phyloP scores from a whole-genome alignment of 495 filamentous ascomycete genomes.

The Talaromyces nanjingensis region DNA sequence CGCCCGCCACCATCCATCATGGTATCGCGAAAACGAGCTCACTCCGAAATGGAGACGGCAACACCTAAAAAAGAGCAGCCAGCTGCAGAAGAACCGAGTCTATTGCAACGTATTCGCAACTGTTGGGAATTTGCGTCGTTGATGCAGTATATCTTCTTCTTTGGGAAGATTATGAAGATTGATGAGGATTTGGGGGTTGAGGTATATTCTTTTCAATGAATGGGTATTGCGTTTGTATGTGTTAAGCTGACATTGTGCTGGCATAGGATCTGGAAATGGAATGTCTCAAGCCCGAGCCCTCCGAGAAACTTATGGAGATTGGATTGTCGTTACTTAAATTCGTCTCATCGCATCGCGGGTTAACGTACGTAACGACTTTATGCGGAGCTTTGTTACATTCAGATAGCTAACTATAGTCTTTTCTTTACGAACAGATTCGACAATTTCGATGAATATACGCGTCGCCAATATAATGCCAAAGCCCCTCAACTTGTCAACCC shows the following conservation, averaged over 20 bases:
- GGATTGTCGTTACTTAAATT: slow-evolving; percentile 86
- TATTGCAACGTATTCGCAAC: slow-evolving; percentile 68
- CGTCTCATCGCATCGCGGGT: slow-evolving; percentile 85
- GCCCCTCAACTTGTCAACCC: slow-evolving; percentile 70
- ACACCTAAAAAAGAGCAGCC: slow-evolving; percentile 28
- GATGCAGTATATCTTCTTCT: slow-evolving; percentile 86
- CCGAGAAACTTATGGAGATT: slow-evolving; percentile 68
- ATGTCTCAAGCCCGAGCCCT: slow-evolving; percentile 69
- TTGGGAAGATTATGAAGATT: slow-evolving; percentile 82
- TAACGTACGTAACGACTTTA: slow-evolving; percentile 57
- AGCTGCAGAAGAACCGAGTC: slow-evolving; percentile 37
- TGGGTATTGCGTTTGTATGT: not conserved
- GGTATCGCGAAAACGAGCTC: slow-evolving; percentile 62
- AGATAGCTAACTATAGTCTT: slow-evolving; percentile 1
- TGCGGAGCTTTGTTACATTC: not conserved
- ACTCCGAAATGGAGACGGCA: slow-evolving; percentile 54
- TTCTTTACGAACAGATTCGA: slow-evolving; percentile 52
- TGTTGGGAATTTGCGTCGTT: slow-evolving; percentile 95
- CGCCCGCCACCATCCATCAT: slow-evolving; percentile 30
- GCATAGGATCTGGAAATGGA: slow-evolving; percentile 80
- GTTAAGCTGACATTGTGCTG: not conserved
- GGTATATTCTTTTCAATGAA: slow-evolving; percentile 43
- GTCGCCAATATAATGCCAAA: slow-evolving; percentile 81
- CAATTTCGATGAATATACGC: slow-evolving; percentile 90
- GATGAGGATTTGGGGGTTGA: slow-evolving; percentile 81